Base-by-base conservation (phyloP, 1,284 basidiomycete genomes). In the Thelephora terrestris region DNA sequence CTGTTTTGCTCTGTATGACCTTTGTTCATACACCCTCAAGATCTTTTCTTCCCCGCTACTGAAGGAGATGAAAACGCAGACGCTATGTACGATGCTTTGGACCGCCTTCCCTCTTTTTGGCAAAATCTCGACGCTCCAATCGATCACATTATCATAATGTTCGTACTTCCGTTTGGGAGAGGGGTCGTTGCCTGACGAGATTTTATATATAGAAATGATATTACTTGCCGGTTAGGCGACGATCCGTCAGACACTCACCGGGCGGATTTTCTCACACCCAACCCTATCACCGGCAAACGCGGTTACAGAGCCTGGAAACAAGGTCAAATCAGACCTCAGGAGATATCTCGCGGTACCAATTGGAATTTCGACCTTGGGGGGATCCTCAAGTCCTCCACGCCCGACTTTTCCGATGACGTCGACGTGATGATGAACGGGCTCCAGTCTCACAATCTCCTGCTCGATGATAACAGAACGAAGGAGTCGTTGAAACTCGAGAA, bases 101-200 rank as follows among this genome's bases (percentile, higher is more conserved):
- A 78, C 24, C 68, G 62, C 32, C 71, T 85, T 55, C 71, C 77
- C 1, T 61, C 62, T 3, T 75, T 76, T 52, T 81, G 77, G 76
- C 74, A 78, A 54, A 67, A 67, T 17, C 53, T 61, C 4, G 73
- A 78, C 47, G 61, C 58, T 29, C 67, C 70, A 2, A 54, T 68
- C 1, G 76, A 81, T 23, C 66, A 76, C 48, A 66, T 79, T 52
- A 53, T 84, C 27, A 88, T 81, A 27, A 72, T 68, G 85, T 78
- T 51, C 52, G 64, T 61, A 23, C 48, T n/a, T 40, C 36, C 27
- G 18, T 34, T 34, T 23, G 24, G 16, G 29, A 20, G 21, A 34
- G n/a, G 45, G 44, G 21, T n/a, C 39, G 44, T 9, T 32, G 35
- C 21, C 43, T 9, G 14, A 20, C 54, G 4, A 51, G 39, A 24